Base-by-base conservation (phyloP, 225 moss, liverwort and hornwort species). In the Pleurozium schreberi region DNA sequence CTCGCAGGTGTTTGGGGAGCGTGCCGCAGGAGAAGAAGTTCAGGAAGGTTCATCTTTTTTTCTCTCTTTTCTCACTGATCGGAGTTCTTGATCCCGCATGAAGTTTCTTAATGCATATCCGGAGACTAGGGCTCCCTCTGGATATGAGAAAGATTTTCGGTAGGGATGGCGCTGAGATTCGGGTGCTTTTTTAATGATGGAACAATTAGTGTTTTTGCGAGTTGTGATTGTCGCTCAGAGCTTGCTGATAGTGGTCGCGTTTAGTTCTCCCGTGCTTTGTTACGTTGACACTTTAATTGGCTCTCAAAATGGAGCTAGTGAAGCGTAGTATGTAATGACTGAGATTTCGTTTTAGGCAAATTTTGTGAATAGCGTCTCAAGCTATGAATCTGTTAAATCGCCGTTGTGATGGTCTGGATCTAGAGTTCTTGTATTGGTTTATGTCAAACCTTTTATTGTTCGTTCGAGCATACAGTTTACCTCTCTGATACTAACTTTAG, bases 1-100 rank as follows among this genome's bases (percentile, higher is more conserved):
- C 94, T 98, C 96, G 50, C 97, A 98, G 90, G 98, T 98, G 83
- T 98, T 98, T 75, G 98, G 98, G 77, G 98, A 98, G 91, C 97
- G 98, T 87, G 96, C 97, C 67, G 94, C 96, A 59, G 96, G 97
- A 43, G 98, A 98, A 85, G 98, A 98, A 93, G 98, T 98, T 91
- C 98, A 98, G 92, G 98, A 98, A 94, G 98, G 98, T 98, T 91
- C 38, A 59, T 66, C 42, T 49, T 69, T 55, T 85, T 63, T 21
- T 42, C 80, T 42, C 42, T 43, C 31, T 60, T 80, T 61, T 78
- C 36, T 74, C 82, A 34, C 59, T 89, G 89, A 91, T 91, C 91
- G 87, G 70, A 62, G 77, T 64, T 89, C 59, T 82, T 87, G 87
- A 87, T 87, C 63, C 60, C 81, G 49, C 59, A 70, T 68, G 79